Conservation (phyloP, 371 early-diverging fungal species). For the Chytridium lagenaria region DNA sequence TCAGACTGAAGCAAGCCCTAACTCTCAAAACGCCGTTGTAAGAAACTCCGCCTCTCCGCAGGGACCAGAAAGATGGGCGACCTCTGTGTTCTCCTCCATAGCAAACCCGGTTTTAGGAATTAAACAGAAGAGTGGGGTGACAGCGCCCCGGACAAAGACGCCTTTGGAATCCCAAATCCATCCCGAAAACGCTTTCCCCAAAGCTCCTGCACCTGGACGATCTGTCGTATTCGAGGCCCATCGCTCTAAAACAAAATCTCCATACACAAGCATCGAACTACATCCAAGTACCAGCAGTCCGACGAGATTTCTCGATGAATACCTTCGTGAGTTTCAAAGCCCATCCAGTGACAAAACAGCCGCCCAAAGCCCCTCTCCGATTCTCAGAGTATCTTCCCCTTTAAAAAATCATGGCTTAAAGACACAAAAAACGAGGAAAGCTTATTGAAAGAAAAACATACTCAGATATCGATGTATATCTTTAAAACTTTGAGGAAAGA, state of each 20-base stretch:
- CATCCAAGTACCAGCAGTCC: neutral
- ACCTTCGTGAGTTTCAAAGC: slow-evolving; percentile 9
- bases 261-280: neutral
- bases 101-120: neutral
- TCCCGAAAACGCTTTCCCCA: neutral
- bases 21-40: no score
- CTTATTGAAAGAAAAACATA: neutral
- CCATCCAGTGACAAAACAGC: slow-evolving; percentile 5
- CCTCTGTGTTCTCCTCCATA: slow-evolving; percentile 13
- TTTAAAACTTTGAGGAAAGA: neutral
- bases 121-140: neutral
- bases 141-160: neutral
- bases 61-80: slow-evolving; percentile 7
- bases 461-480: neutral
- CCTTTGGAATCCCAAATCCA: neutral
- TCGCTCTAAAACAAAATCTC: neutral
- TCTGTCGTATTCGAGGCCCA: neutral
- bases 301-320: slow-evolving; percentile 2
- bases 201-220: neutral
- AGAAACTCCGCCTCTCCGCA: no score
- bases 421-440: neutral
- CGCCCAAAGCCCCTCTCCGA: neutral
- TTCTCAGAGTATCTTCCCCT: neutral
- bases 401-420: neutral
- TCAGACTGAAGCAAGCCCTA: no score